phyloP scores from a whole-genome alignment of 495 filamentous ascomycete species.

The Aspergillus incahuasiensis region DNA sequence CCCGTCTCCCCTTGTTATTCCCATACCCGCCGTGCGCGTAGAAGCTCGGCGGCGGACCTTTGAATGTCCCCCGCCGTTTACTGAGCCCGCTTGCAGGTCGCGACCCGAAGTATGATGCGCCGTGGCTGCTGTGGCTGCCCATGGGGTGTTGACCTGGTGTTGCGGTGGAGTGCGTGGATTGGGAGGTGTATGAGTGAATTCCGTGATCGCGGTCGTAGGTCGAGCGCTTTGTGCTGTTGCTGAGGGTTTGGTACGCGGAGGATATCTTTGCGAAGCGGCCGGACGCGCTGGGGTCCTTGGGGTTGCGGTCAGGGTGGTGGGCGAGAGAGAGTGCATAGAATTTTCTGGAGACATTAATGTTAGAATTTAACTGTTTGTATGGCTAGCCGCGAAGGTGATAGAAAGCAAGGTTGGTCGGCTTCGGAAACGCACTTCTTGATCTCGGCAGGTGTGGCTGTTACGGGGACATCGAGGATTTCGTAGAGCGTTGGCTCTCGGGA shows the following conservation, averaged over 20 bases:
- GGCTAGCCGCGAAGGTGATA: background rate
- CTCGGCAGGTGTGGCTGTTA: slow-evolving; percentile 62
- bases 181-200: slow-evolving; percentile 28
- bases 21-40: slow-evolving; percentile 67
- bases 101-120: slow-evolving; percentile 53
- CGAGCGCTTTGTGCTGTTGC: slow-evolving; percentile 63
- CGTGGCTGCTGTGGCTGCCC: slow-evolving; percentile 33
- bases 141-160: slow-evolving; percentile 42
- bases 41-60: slow-evolving; percentile 85
- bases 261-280: slow-evolving; percentile 78
- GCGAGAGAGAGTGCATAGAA: slow-evolving; percentile 90
- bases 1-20: slow-evolving; percentile 8
- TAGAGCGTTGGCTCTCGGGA: slow-evolving; percentile 60
- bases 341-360: too few relatives aligned
- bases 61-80: slow-evolving; percentile 66
- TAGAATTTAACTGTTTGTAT: slow-evolving; percentile 4
- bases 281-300: slow-evolving; percentile 63
- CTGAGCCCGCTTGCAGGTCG: slow-evolving; percentile 76
- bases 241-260: slow-evolving; percentile 80
- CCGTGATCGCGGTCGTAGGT: slow-evolving; percentile 70
- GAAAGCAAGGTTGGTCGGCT: background rate
- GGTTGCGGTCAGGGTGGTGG: slow-evolving; percentile 94
- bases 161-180: slow-evolving; percentile 27
- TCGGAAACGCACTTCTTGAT: slow-evolving; percentile 76
- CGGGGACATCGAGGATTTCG: slow-evolving; percentile 69